Conservation (phyloP, 2,329 filamentous ascomycete species). For the Ophiostoma montium region DNA sequence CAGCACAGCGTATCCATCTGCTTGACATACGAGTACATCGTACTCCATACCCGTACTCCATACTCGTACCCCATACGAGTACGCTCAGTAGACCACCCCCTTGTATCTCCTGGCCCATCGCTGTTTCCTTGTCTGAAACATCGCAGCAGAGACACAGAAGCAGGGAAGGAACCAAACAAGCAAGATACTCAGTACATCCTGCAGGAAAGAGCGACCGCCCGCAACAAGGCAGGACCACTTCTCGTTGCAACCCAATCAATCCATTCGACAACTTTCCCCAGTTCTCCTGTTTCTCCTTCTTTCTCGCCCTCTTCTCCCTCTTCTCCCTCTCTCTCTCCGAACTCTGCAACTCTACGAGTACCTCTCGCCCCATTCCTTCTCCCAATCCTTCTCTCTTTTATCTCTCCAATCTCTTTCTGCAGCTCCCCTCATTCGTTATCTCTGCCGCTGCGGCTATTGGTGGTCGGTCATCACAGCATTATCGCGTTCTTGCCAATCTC, state of each 20-base stretch:
- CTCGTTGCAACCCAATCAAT: background rate
- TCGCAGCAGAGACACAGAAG: slow-evolving; percentile 5
- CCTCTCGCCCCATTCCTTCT: background rate
- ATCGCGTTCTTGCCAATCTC: too few species aligned
- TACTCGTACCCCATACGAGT: background rate
- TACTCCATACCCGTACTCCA: too few species aligned
- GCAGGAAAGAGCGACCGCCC: background rate
- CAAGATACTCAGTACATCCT: background rate
- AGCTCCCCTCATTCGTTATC: too few species aligned
- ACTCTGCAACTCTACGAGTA: background rate
- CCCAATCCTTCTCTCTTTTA: background rate
- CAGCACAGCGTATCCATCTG: too few species aligned
- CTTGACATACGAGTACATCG: too few species aligned
- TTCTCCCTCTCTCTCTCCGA: background rate
- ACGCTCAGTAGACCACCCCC: background rate
- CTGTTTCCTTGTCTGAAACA: slow-evolving; percentile 12
- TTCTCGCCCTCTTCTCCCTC: background rate
- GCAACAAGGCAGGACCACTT: background rate
- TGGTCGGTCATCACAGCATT: too few species aligned
- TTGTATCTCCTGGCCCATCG: slow-evolving; percentile 7
- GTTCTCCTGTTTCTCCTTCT: background rate
- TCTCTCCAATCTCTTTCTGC: too few species aligned
- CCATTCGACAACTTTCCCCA: background rate
- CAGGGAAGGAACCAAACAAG: background rate
- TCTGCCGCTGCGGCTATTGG: too few species aligned